These are phyloP conservation scores for Carpinus viminea DNA, from an alignment of 306 rosid genomes.

Conservation along the genomic window DNA sequence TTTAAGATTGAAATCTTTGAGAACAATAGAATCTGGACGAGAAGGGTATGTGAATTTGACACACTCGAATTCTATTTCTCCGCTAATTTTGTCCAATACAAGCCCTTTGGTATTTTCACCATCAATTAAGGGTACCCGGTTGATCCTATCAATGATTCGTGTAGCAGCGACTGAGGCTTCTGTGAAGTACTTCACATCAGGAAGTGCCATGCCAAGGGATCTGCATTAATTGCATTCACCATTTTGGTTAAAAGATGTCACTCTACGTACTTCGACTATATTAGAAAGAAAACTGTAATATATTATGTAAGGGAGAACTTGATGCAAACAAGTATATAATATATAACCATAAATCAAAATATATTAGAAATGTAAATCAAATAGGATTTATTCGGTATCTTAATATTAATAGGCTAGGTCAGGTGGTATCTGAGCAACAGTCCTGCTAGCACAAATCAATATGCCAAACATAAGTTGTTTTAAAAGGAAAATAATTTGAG, in stretches of 20 bases:
- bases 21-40: conserved; percentile 65
- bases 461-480: no score
- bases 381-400: no score
- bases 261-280: neutral
- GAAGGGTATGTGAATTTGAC: conserved; percentile 84
- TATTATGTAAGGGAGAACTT: neutral
- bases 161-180: conserved; percentile 83
- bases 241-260: neutral
- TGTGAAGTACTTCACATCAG: conserved; percentile 87
- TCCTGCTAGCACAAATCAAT: no score
- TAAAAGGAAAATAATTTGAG: no score
- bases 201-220: conserved; percentile 91
- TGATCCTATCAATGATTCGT: conserved; percentile 65
- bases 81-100: conserved; percentile 49
- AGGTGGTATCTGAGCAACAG: no score
- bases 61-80: conserved; percentile 60
- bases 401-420: no score
- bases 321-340: neutral
- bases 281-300: neutral
- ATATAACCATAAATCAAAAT: no score
- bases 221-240: conserved; percentile 39
- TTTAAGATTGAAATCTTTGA: conserved; percentile 65
- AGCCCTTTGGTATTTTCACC: conserved; percentile 65
- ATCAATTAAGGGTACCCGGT: conserved; percentile 67
- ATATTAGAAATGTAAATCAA: no score